Evolutionary conservation across 2,329 filamentous ascomycete genomes (phyloP).

Genomic region (Colletotrichum shisoi): DNA sequence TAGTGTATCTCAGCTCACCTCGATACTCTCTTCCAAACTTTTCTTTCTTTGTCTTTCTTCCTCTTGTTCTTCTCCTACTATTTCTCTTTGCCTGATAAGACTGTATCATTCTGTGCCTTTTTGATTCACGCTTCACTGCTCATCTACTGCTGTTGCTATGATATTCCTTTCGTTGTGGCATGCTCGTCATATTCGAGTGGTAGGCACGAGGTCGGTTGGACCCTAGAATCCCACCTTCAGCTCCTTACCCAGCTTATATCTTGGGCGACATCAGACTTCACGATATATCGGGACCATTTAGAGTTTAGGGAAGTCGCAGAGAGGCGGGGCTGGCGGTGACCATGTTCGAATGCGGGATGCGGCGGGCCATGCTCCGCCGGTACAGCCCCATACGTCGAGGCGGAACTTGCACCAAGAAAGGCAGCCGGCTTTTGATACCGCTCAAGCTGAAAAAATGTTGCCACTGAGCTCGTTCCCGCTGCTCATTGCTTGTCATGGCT

Average conservation of each 20-base stretch:
- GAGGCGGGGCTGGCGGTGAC: constrained; percentile 17
- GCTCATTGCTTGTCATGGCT: neutral
- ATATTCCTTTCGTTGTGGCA: neutral
- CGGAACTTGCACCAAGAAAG: constrained; percentile 15
- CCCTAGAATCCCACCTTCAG: neutral
- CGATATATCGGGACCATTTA: too few relatives aligned
- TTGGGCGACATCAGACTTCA: neutral
- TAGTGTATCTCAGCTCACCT: too few relatives aligned
- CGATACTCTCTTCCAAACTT: too few relatives aligned
- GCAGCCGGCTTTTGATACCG: neutral
- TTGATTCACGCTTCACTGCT: too few relatives aligned
- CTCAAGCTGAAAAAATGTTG: neutral
- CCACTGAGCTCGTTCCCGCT: neutral
- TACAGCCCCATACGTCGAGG: constrained; percentile 25
- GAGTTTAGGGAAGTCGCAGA: neutral
- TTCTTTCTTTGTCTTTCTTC: too few relatives aligned
- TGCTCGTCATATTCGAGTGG: neutral
- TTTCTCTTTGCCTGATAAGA: too few relatives aligned
- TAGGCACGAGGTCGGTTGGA: neutral
- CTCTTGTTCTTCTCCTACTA: too few relatives aligned
- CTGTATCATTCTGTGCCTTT: too few relatives aligned
- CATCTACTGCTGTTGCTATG: too few relatives aligned
- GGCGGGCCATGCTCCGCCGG: constrained; percentile 32
- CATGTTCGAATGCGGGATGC: constrained; percentile 32
- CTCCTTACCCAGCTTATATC: too few relatives aligned